These are phyloP conservation scores for Mariannaea elegans DNA, from an alignment of 2,329 filamentous ascomycete genomes.

Conservation along the genomic window DNA sequence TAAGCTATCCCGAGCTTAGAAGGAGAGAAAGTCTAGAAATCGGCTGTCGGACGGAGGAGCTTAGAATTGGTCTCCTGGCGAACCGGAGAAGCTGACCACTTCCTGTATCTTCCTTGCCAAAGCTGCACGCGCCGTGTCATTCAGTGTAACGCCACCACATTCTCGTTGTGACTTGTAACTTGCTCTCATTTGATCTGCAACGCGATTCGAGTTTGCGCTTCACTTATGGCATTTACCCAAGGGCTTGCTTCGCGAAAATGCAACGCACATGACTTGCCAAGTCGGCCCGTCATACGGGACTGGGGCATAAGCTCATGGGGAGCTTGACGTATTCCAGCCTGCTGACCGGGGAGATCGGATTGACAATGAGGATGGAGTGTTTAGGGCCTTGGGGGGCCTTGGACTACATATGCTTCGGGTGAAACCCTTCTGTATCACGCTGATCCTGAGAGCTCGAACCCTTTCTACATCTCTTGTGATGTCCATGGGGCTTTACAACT, in stretches of 20 bases:
- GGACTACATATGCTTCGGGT: conserved; percentile 4
- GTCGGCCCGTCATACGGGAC: not conserved
- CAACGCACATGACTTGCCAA: not conserved
- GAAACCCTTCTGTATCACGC: not conserved
- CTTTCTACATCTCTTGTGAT: not conserved
- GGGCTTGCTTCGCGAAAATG: not conserved
- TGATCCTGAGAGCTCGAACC: not conserved
- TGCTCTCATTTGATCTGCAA: not conserved
- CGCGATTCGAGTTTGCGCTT: not conserved
- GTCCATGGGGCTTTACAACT: not conserved
- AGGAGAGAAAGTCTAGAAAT: not conserved
- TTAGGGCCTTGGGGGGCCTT: not conserved
- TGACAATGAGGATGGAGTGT: not conserved
- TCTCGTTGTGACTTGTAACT: not conserved
- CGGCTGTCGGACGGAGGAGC: conserved; percentile 2
- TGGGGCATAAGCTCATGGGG: not conserved
- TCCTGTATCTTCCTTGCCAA: not conserved
- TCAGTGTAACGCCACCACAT: not conserved
- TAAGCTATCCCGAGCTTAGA: not conserved
- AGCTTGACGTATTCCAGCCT: not conserved
- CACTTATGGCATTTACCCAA: not conserved
- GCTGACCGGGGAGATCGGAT: not conserved
- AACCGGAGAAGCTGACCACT: conserved; percentile 8
- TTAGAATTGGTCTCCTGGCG: conserved; percentile 10
- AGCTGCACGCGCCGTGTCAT: not conserved